Conservation (phyloP, 352 stramenopile genomes). For the Pythium dissimile region DNA sequence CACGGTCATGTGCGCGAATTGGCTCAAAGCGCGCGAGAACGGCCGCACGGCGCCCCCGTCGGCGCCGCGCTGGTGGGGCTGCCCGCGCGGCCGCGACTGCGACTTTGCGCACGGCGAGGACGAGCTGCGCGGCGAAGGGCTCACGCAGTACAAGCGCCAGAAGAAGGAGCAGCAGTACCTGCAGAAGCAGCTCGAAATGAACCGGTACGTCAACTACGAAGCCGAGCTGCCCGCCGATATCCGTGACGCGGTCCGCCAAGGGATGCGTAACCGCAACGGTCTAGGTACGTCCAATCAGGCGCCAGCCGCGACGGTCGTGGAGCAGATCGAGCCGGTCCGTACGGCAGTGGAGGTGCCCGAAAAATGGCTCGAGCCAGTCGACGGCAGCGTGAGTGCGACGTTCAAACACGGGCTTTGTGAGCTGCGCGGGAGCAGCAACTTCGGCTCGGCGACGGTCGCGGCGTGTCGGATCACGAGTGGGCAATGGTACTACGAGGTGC, state of each 20-base stretch:
- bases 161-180: conserved; percentile 56
- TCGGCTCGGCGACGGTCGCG: conserved; percentile 63
- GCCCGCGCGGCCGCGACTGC: conserved; percentile 72
- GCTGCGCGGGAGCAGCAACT: conserved; percentile 68
- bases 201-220: conserved; percentile 77
- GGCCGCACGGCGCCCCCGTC: conserved; percentile 33
- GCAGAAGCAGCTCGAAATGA: conserved; percentile 59
- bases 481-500: conserved; percentile 91
- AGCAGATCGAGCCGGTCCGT: background rate
- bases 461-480: conserved; percentile 42
- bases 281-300: conserved; percentile 1
- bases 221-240: conserved; percentile 50
- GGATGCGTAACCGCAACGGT: conserved; percentile 49
- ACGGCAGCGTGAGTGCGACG: conserved; percentile 36
- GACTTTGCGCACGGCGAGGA: conserved; percentile 84
- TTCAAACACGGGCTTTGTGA: conserved; percentile 75
- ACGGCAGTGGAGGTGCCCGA: conserved; percentile 20
- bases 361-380: conserved; percentile 44
- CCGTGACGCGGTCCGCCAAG: conserved; percentile 61
- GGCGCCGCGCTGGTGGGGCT: conserved; percentile 78
- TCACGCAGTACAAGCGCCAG: conserved; percentile 68
- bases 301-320: background rate
- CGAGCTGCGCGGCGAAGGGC: conserved; percentile 55
- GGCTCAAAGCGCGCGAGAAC: conserved; percentile 55
- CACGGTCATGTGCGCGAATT: conserved; percentile 71